Evolutionary conservation across 225 moss, liverwort and hornwort genomes (phyloP).

Genomic region (Ulota crispa): DNA sequence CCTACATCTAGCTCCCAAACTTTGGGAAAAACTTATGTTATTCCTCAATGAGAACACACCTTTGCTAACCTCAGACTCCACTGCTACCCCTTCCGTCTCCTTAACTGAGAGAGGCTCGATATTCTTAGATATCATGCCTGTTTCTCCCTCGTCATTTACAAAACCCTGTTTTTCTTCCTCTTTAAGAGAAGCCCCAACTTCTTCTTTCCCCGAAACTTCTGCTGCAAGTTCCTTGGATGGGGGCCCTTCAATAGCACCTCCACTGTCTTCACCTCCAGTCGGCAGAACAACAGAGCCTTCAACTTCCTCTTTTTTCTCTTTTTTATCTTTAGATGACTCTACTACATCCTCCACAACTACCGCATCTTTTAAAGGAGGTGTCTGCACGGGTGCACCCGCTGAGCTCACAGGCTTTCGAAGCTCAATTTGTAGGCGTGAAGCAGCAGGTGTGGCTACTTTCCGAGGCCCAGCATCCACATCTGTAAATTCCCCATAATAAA

Average conservation of each 20-base stretch:
- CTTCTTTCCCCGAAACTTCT: slow-evolving; percentile 57
- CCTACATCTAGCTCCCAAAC: slow-evolving; percentile 76
- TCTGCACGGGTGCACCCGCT: slow-evolving; percentile 55
- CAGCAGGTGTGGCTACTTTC: slow-evolving; percentile 72
- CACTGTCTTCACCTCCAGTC: slow-evolving; percentile 74
- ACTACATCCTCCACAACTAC: slow-evolving; percentile 54
- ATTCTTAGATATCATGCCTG: slow-evolving; percentile 94
- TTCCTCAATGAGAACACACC: slow-evolving; percentile 99
- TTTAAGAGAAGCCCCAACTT: slow-evolving; percentile 64
- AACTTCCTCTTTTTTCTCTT: slow-evolving; percentile 53
- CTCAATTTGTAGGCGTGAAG: slow-evolving; percentile 91
- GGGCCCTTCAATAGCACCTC: slow-evolving; percentile 86
- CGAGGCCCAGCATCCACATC: slow-evolving; percentile 76
- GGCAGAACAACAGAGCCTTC: slow-evolving; percentile 59
- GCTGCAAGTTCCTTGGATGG: slow-evolving; percentile 71
- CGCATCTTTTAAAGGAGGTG: slow-evolving; percentile 45
- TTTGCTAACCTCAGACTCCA: slow-evolving; percentile 99
- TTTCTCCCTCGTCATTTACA: slow-evolving; percentile 97
- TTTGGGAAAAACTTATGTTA: slow-evolving; percentile 76
- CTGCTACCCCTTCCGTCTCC: slow-evolving; percentile 99
- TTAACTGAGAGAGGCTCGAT: slow-evolving; percentile 98
- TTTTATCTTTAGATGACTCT: slow-evolving; percentile 71
- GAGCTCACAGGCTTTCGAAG: slow-evolving; percentile 75
- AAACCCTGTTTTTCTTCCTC: slow-evolving; percentile 77
- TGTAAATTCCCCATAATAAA: slow-evolving; percentile 32